Evolutionary conservation across 2,329 filamentous ascomycete species (phyloP).

Genomic region (Sporothrix schenckii): DNA sequence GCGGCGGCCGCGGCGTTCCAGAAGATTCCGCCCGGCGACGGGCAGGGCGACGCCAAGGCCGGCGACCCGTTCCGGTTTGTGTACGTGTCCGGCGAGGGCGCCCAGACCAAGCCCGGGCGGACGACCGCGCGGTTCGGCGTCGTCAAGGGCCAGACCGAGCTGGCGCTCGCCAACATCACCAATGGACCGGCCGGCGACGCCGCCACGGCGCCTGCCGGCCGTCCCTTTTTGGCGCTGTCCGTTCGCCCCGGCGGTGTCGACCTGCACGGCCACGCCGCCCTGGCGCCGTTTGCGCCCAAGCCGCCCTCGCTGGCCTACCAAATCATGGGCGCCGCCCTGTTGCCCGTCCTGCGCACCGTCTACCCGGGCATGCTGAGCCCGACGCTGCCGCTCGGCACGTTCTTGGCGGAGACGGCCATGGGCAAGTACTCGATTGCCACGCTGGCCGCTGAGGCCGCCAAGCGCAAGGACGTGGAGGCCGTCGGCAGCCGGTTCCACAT

Average conservation of each 20-base stretch:
- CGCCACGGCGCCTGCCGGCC: slow-evolving; percentile 34
- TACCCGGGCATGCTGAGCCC: slow-evolving; percentile 45
- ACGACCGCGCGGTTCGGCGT: slow-evolving; percentile 62
- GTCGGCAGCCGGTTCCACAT: slow-evolving; percentile 25
- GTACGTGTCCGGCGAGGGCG: slow-evolving; percentile 67
- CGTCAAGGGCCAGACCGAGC: slow-evolving; percentile 70
- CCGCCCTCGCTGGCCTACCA: slow-evolving; percentile 30
- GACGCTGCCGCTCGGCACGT: slow-evolving; percentile 50
- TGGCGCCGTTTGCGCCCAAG: slow-evolving; percentile 49
- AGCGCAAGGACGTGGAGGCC: slow-evolving; percentile 41
- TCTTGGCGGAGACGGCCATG: slow-evolving; percentile 52
- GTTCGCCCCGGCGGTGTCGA: slow-evolving; percentile 66
- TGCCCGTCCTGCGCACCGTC: slow-evolving; percentile 38
- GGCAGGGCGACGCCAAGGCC: background rate
- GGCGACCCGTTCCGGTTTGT: slow-evolving; percentile 64
- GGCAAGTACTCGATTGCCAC: slow-evolving; percentile 43
- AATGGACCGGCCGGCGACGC: slow-evolving; percentile 40
- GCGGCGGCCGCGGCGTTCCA: slow-evolving; percentile 40
- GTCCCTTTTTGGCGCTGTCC: slow-evolving; percentile 55
- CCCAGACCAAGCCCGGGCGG: slow-evolving; percentile 58
- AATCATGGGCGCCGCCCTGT: slow-evolving; percentile 37
- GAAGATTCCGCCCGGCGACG: slow-evolving; percentile 20
- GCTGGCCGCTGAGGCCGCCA: slow-evolving; percentile 27
- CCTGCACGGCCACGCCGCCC: slow-evolving; percentile 45
- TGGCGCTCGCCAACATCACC: slow-evolving; percentile 57